phyloP scores from a whole-genome alignment of 169 alveolate genomes.

The Cyclospora cayetanensis region DNA sequence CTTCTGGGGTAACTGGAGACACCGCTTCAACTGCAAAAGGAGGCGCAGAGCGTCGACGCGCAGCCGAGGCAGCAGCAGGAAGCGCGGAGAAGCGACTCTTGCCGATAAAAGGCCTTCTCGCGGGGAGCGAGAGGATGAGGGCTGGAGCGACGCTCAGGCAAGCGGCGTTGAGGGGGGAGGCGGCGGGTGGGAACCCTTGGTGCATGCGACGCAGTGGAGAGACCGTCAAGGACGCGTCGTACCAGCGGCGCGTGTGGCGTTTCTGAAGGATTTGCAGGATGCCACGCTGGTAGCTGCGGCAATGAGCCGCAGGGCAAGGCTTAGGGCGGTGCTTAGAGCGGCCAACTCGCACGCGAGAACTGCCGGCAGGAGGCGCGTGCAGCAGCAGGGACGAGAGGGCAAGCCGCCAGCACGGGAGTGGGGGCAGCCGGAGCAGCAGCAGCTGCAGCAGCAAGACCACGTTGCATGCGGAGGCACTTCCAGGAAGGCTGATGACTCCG shows the following conservation, averaged over 20 bases:
- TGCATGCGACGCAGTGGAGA: constrained; percentile 36
- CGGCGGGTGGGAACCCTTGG: constrained; percentile 63
- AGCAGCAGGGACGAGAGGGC: not conserved
- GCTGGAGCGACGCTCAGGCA: constrained; percentile 14
- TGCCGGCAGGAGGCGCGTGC: not conserved
- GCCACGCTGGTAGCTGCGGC: constrained; percentile 5
- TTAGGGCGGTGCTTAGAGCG: not conserved
- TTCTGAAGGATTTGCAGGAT: constrained; percentile 38
- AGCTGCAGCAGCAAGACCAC: constrained; percentile 16
- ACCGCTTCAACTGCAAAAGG: not conserved
- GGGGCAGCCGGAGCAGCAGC: constrained; percentile 5
- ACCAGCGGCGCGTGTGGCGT: not conserved
- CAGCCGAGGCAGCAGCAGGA: not conserved
- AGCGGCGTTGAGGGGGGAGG: constrained; percentile 41
- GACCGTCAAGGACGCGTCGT: not conserved
- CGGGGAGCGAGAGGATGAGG: not conserved
- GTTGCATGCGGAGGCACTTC: not conserved
- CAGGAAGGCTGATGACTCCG: not conserved
- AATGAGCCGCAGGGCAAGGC: not conserved
- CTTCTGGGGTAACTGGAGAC: constrained; percentile 58
- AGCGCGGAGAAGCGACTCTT: not conserved
- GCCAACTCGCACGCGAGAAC: not conserved
- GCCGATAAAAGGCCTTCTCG: not conserved
- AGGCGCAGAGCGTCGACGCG: not conserved
- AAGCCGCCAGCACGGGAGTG: not conserved